Base-by-base conservation (phyloP, 495 filamentous ascomycete species). In the Talaromyces trachyspermus region DNA sequence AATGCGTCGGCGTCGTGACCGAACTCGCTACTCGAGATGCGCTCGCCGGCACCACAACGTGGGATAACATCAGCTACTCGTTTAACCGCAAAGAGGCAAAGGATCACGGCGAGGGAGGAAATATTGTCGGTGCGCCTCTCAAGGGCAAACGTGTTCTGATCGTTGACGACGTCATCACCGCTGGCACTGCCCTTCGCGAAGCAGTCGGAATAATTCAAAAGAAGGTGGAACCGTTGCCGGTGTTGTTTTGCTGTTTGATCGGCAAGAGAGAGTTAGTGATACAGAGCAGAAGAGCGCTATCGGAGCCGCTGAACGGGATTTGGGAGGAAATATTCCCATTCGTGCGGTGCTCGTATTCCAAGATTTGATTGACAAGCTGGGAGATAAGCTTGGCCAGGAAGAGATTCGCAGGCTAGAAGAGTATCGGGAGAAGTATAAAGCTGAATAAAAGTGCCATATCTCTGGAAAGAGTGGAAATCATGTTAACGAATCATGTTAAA, bases 61-160 rank as follows among this genome's bases (percentile, higher is more conserved):
- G 68, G 69, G 61, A 67, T 30, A 63, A 60, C 35, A 69, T 81
- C 35, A 83, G 77, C 58, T 96, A 95, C 68, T 82, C 78, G 23
- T 96, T 91, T 75, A 90, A 97, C 72, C 81, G 92, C 55, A 98
- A 96, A 65, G 91, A 98, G 62, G 81, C 79, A 51, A 97, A 97
- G 71, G 81, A 83, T 54, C 91, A 96, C 66, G 91, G 92, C 26
- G 92, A 98, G 63, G 89, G 89, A 33, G 91, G 92, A 19, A 83
- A 75, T 60, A 90, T 96, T 48, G 90, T 96, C 15, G 92, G 92
- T 5, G 87, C 87, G 17, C 72, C 81, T 4, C 64, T 98, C 59
- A 80, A 83, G 63, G 87, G 85, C 37, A 94, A 92, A 76, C 74
- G 75, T 8, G 82, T 96, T 5, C 71, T 97, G 1, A 84, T 98